Evolutionary conservation across 108 stramenopile species (phyloP).

Genomic region (Seminavis robusta): DNA sequence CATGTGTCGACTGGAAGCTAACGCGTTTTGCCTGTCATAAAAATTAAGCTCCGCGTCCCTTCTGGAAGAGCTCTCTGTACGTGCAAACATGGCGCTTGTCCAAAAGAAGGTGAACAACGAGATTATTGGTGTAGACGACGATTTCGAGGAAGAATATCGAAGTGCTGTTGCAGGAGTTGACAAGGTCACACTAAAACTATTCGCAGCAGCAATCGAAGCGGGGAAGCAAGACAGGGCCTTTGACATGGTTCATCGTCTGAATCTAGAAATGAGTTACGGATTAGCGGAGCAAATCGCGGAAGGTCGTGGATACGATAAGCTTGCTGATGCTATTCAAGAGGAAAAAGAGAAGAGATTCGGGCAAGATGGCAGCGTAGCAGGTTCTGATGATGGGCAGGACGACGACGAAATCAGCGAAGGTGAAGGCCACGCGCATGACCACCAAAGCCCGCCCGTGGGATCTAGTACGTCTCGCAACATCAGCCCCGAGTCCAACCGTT

Average conservation of each 20-base stretch:
- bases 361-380: not conserved
- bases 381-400: not conserved
- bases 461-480: too few relatives aligned
- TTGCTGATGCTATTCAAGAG: slow-evolving; percentile 60
- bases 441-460: too few relatives aligned
- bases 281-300: slow-evolving; percentile 68
- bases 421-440: not conserved
- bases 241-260: slow-evolving; percentile 63
- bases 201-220: slow-evolving; percentile 47
- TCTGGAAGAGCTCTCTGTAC: slow-evolving; percentile 69
- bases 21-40: not conserved
- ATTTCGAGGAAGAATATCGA: slow-evolving; percentile 59
- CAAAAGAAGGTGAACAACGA: slow-evolving; percentile 63
- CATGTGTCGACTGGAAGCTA: not conserved
- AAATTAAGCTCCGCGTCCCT: slow-evolving; percentile 21
- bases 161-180: slow-evolving; percentile 41
- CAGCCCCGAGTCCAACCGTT: too few relatives aligned
- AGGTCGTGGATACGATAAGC: slow-evolving; percentile 47
- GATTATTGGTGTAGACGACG: slow-evolving; percentile 33
- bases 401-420: slow-evolving; percentile 2
- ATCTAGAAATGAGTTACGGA: slow-evolving; percentile 65
- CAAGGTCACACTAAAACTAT: slow-evolving; percentile 74
- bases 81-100: slow-evolving; percentile 61
- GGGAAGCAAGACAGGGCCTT: slow-evolving; percentile 71
- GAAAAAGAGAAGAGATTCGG: slow-evolving; percentile 47